Conservation (phyloP, 2,329 filamentous ascomycete genomes). For the Aspergillus transmontanensis region DNA sequence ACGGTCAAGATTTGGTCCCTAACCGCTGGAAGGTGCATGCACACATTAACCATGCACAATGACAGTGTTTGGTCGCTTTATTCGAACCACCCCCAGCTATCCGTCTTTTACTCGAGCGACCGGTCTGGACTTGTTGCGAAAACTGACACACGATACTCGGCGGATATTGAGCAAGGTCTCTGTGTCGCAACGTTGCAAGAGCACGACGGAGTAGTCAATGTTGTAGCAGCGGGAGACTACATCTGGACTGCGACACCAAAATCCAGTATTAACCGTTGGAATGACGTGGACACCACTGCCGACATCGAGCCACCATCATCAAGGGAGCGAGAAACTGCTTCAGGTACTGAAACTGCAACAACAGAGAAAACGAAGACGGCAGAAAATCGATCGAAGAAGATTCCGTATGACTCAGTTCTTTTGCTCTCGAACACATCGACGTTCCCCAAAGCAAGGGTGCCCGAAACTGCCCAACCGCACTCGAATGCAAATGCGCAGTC, state of each 20-base stretch:
- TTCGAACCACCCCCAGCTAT: constrained; percentile 81
- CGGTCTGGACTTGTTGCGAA: constrained; percentile 93
- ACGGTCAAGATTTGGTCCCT: constrained; percentile 98
- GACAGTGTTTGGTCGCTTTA: constrained; percentile 96
- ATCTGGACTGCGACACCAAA: constrained; percentile 89
- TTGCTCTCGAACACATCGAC: constrained; percentile 81
- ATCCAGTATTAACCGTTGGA: constrained; percentile 91
- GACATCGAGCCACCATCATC: constrained; percentile 60
- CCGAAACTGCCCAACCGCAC: constrained; percentile 58
- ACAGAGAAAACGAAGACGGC: constrained; percentile 18
- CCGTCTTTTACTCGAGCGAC: constrained; percentile 93
- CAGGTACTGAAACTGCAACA: constrained; percentile 37
- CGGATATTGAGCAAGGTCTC: constrained; percentile 82
- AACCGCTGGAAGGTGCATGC: constrained; percentile 92
- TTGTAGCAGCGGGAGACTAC: constrained; percentile 68
- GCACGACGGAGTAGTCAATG: constrained; percentile 69
- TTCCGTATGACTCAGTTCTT: constrained; percentile 76
- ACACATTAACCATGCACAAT: constrained; percentile 98
- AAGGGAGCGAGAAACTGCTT: constrained; percentile 50
- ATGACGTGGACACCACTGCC: constrained; percentile 76
- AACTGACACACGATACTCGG: constrained; percentile 79
- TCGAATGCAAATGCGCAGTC: constrained; percentile 57
- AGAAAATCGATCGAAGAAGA: constrained; percentile 48
- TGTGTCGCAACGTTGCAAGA: constrained; percentile 92
- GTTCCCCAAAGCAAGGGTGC: constrained; percentile 64